phyloP scores from a whole-genome alignment of 495 filamentous ascomycete genomes.

The Aspergillus sparsus region DNA sequence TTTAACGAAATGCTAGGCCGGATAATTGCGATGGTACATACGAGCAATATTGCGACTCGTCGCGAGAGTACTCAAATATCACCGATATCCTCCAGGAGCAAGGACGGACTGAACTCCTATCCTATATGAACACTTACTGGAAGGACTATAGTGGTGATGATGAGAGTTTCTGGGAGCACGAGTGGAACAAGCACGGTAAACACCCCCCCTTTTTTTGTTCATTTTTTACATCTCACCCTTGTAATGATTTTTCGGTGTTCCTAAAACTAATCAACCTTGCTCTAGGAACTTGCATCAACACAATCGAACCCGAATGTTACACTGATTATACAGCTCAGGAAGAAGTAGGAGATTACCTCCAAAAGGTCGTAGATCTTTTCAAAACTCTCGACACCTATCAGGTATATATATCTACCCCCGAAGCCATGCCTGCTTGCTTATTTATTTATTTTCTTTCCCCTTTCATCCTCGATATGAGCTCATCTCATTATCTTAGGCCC shows the following conservation, averaged over 20 bases:
- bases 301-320: slow-evolving; percentile 73
- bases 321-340: slow-evolving; percentile 56
- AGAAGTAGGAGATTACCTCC: slow-evolving; percentile 61
- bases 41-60: slow-evolving; percentile 64
- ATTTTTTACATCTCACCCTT: not conserved
- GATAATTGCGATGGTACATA: slow-evolving; percentile 80
- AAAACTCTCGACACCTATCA: slow-evolving; percentile 61
- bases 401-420: slow-evolving; percentile 32
- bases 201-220: not conserved
- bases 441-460: not conserved
- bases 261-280: not conserved
- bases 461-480: not conserved
- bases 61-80: slow-evolving; percentile 67
- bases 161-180: slow-evolving; percentile 73
- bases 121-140: slow-evolving; percentile 77
- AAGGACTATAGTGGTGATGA: slow-evolving; percentile 38
- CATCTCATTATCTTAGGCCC: slow-evolving; percentile 40
- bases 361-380: slow-evolving; percentile 60
- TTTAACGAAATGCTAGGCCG: slow-evolving; percentile 48
- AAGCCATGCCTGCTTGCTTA: no score
- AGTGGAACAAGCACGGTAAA: slow-evolving; percentile 75
- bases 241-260: not conserved
- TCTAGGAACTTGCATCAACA: slow-evolving; percentile 54
- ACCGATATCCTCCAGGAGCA: slow-evolving; percentile 58
- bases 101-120: slow-evolving; percentile 58